A percentile compares a stretch with the other conserved stretches of the same genome.
phyloP scores from a whole-genome alignment of 2,329 filamentous ascomycete genomes.

The Fonsecaea pugnacius region DNA sequence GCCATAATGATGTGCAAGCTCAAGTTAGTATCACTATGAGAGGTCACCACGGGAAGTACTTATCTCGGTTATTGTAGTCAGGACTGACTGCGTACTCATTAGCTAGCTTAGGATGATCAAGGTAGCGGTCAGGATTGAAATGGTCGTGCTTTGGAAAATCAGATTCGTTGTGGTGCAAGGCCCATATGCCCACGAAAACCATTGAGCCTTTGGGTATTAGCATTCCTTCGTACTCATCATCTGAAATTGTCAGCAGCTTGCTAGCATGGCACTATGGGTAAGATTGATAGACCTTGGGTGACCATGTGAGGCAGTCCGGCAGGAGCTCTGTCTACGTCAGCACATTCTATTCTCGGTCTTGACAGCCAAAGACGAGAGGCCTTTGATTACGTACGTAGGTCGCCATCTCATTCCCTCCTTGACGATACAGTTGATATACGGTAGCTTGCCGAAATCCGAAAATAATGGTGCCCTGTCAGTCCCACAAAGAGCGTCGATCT shows the following conservation, averaged over 20 bases:
- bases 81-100: conserved; percentile 11
- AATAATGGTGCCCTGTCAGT: conserved; percentile 38
- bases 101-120: conserved; percentile 14
- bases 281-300: conserved; percentile 16
- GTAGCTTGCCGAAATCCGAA: conserved; percentile 40
- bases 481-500: conserved; percentile 43
- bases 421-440: conserved; percentile 42
- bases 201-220: conserved; percentile 54
- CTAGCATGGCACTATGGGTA: background rate
- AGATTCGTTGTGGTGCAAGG: conserved; percentile 15
- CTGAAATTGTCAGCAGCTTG: conserved; percentile 32
- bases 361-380: background rate
- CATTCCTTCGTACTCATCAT: conserved; percentile 56
- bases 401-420: conserved; percentile 45
- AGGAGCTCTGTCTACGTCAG: conserved; percentile 18
- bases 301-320: conserved; percentile 23
- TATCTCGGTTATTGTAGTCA: conserved; percentile 2
- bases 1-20: background rate
- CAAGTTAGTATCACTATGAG: background rate
- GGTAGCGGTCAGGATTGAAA: conserved; percentile 21
- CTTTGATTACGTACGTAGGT: conserved; percentile 35
- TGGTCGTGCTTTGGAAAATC: conserved; percentile 8
- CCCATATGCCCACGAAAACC: conserved; percentile 38
- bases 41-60: background rate
- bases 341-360: background rate